These are phyloP conservation scores for Lophium mytilinum DNA, from an alignment of 495 filamentous ascomycete genomes.

Conservation along the genomic window DNA sequence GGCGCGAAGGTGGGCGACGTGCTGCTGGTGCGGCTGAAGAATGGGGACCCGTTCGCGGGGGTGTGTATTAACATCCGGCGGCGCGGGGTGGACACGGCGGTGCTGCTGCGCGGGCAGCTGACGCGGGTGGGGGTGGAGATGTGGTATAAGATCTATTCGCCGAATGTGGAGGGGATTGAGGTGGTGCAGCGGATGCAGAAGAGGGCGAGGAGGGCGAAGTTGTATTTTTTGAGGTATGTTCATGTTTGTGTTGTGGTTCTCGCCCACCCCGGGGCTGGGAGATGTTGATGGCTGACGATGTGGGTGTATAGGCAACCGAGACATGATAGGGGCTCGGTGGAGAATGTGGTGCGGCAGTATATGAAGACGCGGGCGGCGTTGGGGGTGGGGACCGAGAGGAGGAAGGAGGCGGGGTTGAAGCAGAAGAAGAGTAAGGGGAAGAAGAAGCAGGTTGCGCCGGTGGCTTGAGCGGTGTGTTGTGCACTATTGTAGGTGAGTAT, in stretches of 20 bases:
- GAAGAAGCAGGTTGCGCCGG: slow-evolving; percentile 8
- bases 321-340: slow-evolving; percentile 63
- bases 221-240: slow-evolving; percentile 80
- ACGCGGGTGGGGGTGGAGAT: slow-evolving; percentile 87
- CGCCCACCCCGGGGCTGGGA: too few relatives aligned
- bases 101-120: slow-evolving; percentile 76
- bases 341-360: slow-evolving; percentile 64
- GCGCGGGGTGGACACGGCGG: slow-evolving; percentile 74
- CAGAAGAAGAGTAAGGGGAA: slow-evolving; percentile 26
- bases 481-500: background rate
- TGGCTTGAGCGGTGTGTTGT: background rate
- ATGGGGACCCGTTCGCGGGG: slow-evolving; percentile 83
- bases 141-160: slow-evolving; percentile 90
- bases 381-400: slow-evolving; percentile 22
- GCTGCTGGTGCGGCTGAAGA: slow-evolving; percentile 73
- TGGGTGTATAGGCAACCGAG: slow-evolving; percentile 43
- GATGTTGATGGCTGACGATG: background rate
- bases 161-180: slow-evolving; percentile 84
- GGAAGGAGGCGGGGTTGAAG: slow-evolving; percentile 13
- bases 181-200: slow-evolving; percentile 78
- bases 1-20: slow-evolving; percentile 76
- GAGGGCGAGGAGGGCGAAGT: slow-evolving; percentile 76
- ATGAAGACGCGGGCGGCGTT: slow-evolving; percentile 51
- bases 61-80: slow-evolving; percentile 78
- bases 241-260: slow-evolving; percentile 28